These are phyloP conservation scores for Corylus heterophylla DNA, from an alignment of 306 rosid genomes.

Conservation along the genomic window DNA sequence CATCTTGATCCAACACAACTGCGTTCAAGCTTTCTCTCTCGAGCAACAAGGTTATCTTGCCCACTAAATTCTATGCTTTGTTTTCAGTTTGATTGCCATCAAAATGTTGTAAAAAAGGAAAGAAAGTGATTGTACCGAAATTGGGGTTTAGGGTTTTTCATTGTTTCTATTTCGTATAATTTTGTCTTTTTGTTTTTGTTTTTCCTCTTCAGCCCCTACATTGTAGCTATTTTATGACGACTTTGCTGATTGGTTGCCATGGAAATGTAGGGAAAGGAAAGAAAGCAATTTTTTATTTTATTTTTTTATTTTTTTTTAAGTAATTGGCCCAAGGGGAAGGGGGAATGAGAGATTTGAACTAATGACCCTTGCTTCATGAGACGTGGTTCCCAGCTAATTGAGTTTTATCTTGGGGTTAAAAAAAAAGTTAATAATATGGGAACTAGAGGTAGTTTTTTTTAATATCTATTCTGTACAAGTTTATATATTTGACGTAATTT, in stretches of 20 bases:
- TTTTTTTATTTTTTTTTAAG: too few relatives aligned
- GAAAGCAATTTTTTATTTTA: background rate
- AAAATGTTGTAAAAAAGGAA: too few relatives aligned
- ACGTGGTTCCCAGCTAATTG: too few relatives aligned
- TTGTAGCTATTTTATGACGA: background rate
- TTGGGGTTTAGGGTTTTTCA: background rate
- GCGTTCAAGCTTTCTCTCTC: constrained; percentile 61
- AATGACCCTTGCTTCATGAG: too few relatives aligned
- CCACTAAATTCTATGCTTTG: too few relatives aligned
- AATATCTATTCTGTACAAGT: background rate
- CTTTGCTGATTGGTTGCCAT: background rate
- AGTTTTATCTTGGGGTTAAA: too few relatives aligned
- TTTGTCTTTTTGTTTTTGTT: background rate
- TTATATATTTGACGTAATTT: background rate
- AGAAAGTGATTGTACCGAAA: background rate
- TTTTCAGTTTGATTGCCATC: background rate
- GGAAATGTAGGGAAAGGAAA: background rate
- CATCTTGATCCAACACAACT: constrained; percentile 84
- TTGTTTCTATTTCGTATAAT: background rate
- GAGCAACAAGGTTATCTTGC: constrained; percentile 30
- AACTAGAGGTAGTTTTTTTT: background rate
- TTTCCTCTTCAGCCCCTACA: background rate
- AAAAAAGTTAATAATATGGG: background rate
- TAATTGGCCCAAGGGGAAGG: too few relatives aligned
- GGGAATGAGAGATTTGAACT: too few relatives aligned